Conservation (phyloP, 805 yeast genomes). For the Wickerhamiella spandovensis region DNA sequence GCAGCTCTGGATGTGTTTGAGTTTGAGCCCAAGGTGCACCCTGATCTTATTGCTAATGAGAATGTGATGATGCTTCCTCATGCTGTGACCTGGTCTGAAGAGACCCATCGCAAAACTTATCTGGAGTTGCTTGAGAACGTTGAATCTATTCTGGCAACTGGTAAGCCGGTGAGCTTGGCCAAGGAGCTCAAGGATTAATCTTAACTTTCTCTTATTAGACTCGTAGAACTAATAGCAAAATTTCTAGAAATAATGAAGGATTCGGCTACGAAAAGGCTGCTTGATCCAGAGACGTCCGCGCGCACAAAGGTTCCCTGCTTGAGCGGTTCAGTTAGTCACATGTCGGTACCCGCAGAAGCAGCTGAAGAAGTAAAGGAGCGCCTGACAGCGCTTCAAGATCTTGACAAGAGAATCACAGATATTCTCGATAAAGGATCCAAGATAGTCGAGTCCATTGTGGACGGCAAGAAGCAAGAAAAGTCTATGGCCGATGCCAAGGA, state of each 20-base stretch:
- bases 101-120: slow-evolving; percentile 66
- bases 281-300: no score
- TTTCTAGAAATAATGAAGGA: no score
- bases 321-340: neutral
- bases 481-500: slow-evolving; percentile 19
- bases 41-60: slow-evolving; percentile 36
- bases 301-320: no score
- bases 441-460: slow-evolving; percentile 18
- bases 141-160: slow-evolving; percentile 37
- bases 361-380: slow-evolving; percentile 12
- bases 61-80: slow-evolving; percentile 68
- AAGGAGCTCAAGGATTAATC: neutral
- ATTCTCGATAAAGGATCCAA: slow-evolving; percentile 20
- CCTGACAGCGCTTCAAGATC: slow-evolving; percentile 18
- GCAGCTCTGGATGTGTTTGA: slow-evolving; percentile 59
- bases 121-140: slow-evolving; percentile 56
- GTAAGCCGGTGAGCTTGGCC: slow-evolving; percentile 54
- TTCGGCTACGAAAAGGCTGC: no score
- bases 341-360: neutral
- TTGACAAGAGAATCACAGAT: slow-evolving; percentile 17
- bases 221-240: no score
- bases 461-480: slow-evolving; percentile 17
- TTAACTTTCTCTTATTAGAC: no score
- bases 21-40: slow-evolving; percentile 45
- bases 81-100: slow-evolving; percentile 71